These are phyloP conservation scores for Sporobolus alterniflorus DNA, from an alignment of 202 grass and related monocot genomes.

Conservation along the genomic window DNA sequence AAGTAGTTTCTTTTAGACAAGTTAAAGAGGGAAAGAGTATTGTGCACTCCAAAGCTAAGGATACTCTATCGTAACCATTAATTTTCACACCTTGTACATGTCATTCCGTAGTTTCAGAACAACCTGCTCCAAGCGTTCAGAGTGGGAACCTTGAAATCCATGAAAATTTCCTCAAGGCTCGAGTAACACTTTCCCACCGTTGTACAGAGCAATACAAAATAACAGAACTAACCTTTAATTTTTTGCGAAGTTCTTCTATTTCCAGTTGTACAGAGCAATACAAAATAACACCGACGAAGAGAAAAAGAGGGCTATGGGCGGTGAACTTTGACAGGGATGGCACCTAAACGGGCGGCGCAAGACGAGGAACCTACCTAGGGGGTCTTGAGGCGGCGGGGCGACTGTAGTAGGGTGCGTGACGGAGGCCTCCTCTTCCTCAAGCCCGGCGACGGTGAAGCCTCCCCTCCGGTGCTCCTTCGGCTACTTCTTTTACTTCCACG, in stretches of 20 bases:
- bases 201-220: constrained; percentile 10
- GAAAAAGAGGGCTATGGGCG: too few species aligned
- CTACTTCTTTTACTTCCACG: too few species aligned
- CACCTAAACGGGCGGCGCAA: too few species aligned
- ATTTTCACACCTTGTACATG: constrained; percentile 84
- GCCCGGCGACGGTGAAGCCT: too few species aligned
- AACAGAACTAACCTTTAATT: constrained; percentile 72
- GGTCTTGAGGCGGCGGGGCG: too few species aligned
- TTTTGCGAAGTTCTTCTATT: constrained; percentile 91
- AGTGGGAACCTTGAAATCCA: constrained; percentile 91
- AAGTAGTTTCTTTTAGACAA: background rate
- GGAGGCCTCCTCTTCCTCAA: too few species aligned
- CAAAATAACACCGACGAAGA: too few species aligned
- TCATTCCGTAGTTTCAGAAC: constrained; percentile 91
- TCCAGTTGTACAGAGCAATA: constrained; percentile 88
- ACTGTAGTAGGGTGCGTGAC: too few species aligned
- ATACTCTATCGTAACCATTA: background rate
- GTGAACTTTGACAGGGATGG: too few species aligned
- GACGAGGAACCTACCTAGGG: too few species aligned
- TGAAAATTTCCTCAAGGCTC: constrained; percentile 12
- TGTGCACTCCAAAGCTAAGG: background rate
- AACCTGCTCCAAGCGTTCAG: constrained; percentile 90
- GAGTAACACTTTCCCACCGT: constrained; percentile 25
- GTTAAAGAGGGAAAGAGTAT: background rate
- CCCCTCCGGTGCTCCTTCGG: too few species aligned